These are phyloP conservation scores for Dicorynia guianensis DNA, from an alignment of 306 rosid species.

Conservation along the genomic window DNA sequence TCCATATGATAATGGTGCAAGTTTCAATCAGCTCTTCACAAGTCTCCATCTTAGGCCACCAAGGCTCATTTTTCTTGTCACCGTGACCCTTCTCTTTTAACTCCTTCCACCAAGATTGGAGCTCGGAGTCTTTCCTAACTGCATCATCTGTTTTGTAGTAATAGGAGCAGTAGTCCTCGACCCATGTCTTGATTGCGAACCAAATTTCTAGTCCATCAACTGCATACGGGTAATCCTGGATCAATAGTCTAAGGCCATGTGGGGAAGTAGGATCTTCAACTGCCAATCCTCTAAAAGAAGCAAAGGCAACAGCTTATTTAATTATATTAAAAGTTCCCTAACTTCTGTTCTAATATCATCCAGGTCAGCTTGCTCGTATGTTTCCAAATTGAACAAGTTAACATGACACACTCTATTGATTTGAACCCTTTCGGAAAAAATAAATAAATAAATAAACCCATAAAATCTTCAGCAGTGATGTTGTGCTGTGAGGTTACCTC, in stretches of 20 bases:
- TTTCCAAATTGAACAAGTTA: not conserved
- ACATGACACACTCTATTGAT: not conserved
- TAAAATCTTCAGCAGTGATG: not conserved
- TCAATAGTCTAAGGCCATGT: slow-evolving; percentile 52
- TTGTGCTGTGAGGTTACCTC: slow-evolving; percentile 58
- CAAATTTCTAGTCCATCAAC: slow-evolving; percentile 68
- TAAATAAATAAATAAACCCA: too few relatives aligned
- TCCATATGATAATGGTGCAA: slow-evolving; percentile 61
- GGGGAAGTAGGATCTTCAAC: slow-evolving; percentile 47
- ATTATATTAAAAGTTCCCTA: not conserved
- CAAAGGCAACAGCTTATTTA: slow-evolving; percentile 32
- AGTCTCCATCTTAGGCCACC: slow-evolving; percentile 68
- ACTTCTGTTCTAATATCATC: not conserved
- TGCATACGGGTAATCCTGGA: slow-evolving; percentile 65
- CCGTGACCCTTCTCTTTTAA: slow-evolving; percentile 58
- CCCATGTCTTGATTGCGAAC: slow-evolving; percentile 68
- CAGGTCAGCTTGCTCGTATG: not conserved
- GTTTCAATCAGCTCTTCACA: slow-evolving; percentile 51
- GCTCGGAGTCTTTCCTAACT: slow-evolving; percentile 46
- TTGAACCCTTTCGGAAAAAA: not conserved
- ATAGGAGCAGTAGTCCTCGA: slow-evolving; percentile 51
- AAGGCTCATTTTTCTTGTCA: slow-evolving; percentile 61
- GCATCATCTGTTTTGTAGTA: slow-evolving; percentile 49
- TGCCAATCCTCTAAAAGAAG: slow-evolving; percentile 65
- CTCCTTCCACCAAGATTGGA: slow-evolving; percentile 71